Evolutionary conservation across 2,329 filamentous ascomycete species (phyloP).

Genomic region (Didymella arachidicola): DNA sequence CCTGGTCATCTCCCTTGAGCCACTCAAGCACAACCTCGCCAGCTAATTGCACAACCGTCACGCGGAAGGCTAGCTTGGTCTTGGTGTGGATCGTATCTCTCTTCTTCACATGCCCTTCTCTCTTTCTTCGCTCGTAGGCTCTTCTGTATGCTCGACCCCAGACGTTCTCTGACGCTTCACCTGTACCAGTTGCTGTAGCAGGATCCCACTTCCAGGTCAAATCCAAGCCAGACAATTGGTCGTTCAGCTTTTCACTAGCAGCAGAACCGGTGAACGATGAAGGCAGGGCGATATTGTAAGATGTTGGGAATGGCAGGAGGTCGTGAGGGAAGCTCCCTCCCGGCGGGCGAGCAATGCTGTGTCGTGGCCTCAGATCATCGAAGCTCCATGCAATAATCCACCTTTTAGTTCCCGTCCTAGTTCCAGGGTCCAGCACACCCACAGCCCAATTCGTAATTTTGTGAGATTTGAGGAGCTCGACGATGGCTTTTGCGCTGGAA

Average conservation of each 20-base stretch:
- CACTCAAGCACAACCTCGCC: constrained; percentile 64
- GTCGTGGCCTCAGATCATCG: constrained; percentile 67
- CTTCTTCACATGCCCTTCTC: constrained; percentile 33
- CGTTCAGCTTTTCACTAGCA: constrained; percentile 52
- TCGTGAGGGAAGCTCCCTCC: constrained; percentile 56
- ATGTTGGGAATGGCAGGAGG: constrained; percentile 62
- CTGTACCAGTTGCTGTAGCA: constrained; percentile 63
- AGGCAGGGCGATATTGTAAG: constrained; percentile 55
- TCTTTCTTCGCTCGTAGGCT: constrained; percentile 54
- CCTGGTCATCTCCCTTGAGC: constrained; percentile 76
- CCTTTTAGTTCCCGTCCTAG: constrained; percentile 76
- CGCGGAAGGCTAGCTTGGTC: constrained; percentile 42
- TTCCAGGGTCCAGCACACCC: constrained; percentile 70
- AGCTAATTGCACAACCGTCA: constrained; percentile 46
- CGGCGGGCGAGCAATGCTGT: constrained; percentile 48
- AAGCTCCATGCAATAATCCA: constrained; percentile 95
- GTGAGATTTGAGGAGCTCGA: constrained; percentile 63
- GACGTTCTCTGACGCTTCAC: constrained; percentile 73
- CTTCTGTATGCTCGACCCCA: constrained; percentile 80
- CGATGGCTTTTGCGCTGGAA: constrained; percentile 69
- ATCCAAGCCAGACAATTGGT: constrained; percentile 64
- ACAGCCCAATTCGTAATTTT: constrained; percentile 81
- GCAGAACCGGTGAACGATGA: constrained; percentile 37
- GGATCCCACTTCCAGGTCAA: constrained; percentile 72
- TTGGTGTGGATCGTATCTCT: background rate